phyloP scores from a whole-genome alignment of 495 filamentous ascomycete genomes.

The Penicillium flavigenum region DNA sequence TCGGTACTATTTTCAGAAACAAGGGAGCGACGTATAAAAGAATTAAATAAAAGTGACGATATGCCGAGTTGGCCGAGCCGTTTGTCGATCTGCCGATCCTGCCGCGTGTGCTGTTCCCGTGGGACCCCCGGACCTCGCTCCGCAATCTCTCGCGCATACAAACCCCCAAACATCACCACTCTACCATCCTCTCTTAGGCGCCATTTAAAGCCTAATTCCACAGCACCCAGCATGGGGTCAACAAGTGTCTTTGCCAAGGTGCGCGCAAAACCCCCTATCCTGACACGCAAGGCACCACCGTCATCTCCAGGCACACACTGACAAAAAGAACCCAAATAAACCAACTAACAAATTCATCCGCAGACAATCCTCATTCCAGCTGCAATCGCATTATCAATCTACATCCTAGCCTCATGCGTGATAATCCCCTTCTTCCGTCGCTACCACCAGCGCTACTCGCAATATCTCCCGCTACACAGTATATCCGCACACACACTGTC shows the following conservation, averaged over 20 bases:
- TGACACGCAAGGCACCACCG: not conserved
- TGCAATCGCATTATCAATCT: constrained; percentile 71
- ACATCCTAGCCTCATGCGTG: constrained; percentile 66
- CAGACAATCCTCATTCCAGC: constrained; percentile 80
- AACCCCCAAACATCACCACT: not conserved
- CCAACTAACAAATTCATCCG: constrained; percentile 14
- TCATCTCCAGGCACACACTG: not conserved
- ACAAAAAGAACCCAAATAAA: not conserved
- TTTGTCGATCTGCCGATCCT: constrained; percentile 8
- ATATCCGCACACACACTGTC: constrained; percentile 62
- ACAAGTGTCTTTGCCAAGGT: constrained; percentile 38
- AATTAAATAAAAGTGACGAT: not conserved
- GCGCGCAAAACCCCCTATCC: constrained; percentile 7
- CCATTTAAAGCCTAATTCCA: no score
- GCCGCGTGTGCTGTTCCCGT: constrained; percentile 3
- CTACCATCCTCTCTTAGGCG: not conserved
- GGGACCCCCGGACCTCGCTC: not conserved
- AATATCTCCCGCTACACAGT: constrained; percentile 65
- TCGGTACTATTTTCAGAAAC: not conserved
- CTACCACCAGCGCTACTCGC: constrained; percentile 69
- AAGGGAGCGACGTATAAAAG: not conserved
- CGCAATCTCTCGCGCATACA: not conserved
- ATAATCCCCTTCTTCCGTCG: constrained; percentile 73
- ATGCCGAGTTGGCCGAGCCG: not conserved
- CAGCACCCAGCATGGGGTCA: constrained; percentile 29